Evolutionary conservation across 1,284 basidiomycete genomes (phyloP).

Genomic region (Apiotrichum gamsii): DNA sequence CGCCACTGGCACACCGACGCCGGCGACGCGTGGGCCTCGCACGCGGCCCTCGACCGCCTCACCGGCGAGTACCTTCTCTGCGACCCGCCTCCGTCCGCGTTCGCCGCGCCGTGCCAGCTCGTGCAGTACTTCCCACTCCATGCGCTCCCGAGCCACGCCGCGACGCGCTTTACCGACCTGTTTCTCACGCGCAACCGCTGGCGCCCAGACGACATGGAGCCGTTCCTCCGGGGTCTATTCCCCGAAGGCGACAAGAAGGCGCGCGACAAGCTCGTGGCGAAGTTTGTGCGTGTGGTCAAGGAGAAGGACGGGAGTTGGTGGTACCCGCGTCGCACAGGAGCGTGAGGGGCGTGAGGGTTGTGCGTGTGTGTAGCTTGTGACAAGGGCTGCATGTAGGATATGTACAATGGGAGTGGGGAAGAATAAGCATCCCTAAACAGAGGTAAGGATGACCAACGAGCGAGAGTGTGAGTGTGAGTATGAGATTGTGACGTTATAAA

Average conservation of each 20-base stretch:
- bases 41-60: conserved; percentile 52
- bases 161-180: conserved; percentile 71
- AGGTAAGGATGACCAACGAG: no score
- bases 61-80: conserved; percentile 65
- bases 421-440: no score
- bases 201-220: conserved; percentile 69
- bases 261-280: conserved; percentile 74
- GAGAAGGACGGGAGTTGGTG: conserved; percentile 54
- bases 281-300: conserved; percentile 71
- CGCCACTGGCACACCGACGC: conserved; percentile 62
- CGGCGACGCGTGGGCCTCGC: conserved; percentile 63
- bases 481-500: no score
- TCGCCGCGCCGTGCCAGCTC: conserved; percentile 22
- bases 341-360: no score
- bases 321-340: conserved; percentile 39
- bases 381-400: no score
- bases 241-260: conserved; percentile 66
- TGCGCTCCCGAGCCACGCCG: conserved; percentile 63
- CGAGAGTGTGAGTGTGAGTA: no score
- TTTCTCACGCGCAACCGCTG: conserved; percentile 71
- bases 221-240: conserved; percentile 72
- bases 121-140: conserved; percentile 68
- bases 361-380: no score
- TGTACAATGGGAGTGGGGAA: no score
- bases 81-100: conserved; percentile 18